These are phyloP conservation scores for Anisogramma anomala DNA, from an alignment of 2,329 filamentous ascomycete genomes.

Conservation along the genomic window DNA sequence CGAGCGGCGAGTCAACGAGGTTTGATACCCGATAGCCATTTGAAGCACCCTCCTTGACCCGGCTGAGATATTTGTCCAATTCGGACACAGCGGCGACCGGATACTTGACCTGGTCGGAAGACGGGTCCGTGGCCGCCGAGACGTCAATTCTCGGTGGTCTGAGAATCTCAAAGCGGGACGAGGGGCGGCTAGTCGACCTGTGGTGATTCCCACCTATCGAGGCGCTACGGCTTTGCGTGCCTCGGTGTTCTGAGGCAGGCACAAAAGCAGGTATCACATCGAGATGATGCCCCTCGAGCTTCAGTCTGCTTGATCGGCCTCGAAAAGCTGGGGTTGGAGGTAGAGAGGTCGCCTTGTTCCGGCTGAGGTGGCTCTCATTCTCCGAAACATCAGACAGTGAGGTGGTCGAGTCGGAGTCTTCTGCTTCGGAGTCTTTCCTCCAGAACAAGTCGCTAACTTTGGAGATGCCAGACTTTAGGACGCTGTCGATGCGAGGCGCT, in stretches of 20 bases:
- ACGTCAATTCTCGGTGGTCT: constrained; percentile 40
- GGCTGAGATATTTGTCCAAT: constrained; percentile 25
- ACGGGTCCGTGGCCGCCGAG: constrained; percentile 27
- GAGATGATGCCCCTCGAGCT: constrained; percentile 34
- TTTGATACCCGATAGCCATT: constrained; percentile 27
- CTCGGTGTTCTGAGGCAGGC: constrained; percentile 21
- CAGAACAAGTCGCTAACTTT: constrained; percentile 46
- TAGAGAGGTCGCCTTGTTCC: constrained; percentile 17
- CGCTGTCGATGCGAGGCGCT: constrained; percentile 59
- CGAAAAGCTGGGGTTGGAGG: constrained; percentile 24
- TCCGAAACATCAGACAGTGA: constrained; percentile 41
- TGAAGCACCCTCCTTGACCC: constrained; percentile 21
- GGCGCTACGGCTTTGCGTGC: constrained; percentile 14
- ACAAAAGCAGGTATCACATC: constrained; percentile 42
- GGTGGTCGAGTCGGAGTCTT: constrained; percentile 25
- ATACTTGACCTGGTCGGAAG: constrained; percentile 14
- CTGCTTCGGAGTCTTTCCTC: constrained; percentile 34
- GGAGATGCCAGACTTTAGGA: constrained; percentile 50
- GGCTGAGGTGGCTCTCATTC: constrained; percentile 30
- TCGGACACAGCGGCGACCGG: constrained; percentile 29
- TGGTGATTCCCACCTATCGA: constrained; percentile 13
- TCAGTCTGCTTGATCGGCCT: constrained; percentile 22
- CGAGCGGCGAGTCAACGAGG: constrained; percentile 15
- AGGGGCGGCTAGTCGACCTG: constrained; percentile 28
- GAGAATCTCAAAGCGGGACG: constrained; percentile 34